Evolutionary conservation across 768 basidiomycete species (phyloP), one percentile per base, ranked within the genome.

Genomic region (Polyporus arcularius): DNA sequence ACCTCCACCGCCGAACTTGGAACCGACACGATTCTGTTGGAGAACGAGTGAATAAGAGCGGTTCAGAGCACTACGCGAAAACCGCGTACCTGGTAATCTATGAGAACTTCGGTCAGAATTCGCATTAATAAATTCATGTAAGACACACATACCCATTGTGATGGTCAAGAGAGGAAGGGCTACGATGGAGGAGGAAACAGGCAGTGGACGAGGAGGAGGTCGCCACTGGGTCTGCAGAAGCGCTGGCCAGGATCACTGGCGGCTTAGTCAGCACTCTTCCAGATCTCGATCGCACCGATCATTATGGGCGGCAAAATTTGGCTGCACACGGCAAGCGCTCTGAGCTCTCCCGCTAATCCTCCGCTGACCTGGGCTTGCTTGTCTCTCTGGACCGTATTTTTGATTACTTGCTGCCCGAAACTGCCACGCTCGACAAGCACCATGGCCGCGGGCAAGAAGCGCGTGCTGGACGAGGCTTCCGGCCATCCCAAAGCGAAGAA

Each of bases 1-100:
- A 79, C 94, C 95, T 72, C 94, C 95, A 48, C 95, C 94, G 61
- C 95, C 94, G 68, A 97, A 97, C 75, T 96, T 97, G 53, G 90
- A 93, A 28, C 94, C 94, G 35, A 96, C 94, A 66, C 94, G 92
- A 80, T 95, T 96, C 91, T 96, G 69, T n/a, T 47, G 10, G 1
- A 50, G 8, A 62, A 49, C 32, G 56, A 70, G 28, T 57, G 18
- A 55, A 49, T 26, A 35, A 67, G 43, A 48, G 30, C 14, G 28
- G 42, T 26, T 15, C 31, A 2, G 46, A 45, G 26, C 2, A 2
- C 18, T 21, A 7, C 15, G 9, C 14, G 16, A 1, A 26, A 43
- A 55, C 43, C n/a, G 65, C 78, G 59, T 54, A 88, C 88, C 82
- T 90, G 89, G 62, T 82, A 90, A 79, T 90, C 89, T 90, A 62